Conservation (phyloP, 2,329 filamentous ascomycete species). For the Fusarium secorum region DNA sequence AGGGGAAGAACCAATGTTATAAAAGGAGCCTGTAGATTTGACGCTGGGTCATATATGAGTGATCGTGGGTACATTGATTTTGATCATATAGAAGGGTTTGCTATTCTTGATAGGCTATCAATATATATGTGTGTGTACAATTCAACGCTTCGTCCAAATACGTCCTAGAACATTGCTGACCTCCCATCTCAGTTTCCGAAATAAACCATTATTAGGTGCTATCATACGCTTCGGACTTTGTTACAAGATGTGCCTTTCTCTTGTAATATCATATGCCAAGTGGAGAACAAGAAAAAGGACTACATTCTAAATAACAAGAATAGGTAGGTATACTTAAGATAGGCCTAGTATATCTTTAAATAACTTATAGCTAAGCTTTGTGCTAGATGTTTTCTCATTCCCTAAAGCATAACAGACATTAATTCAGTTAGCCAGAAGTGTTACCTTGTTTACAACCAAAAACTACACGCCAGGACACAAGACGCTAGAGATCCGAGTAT, state of each 20-base stretch:
- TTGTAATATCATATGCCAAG: not conserved
- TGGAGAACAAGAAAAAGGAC: not conserved
- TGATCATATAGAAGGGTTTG: not conserved
- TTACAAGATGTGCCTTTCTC: not conserved
- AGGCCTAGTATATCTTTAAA: not conserved
- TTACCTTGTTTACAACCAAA: not conserved
- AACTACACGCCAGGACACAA: not conserved
- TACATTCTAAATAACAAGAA: not conserved
- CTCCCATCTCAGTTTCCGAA: not conserved
- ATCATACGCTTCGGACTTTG: not conserved
- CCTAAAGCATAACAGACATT: not conserved
- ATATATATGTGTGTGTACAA: not conserved
- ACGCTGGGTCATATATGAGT: slow-evolving; percentile 6
- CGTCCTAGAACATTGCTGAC: not conserved
- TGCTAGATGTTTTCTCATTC: not conserved
- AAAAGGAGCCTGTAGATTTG: slow-evolving; percentile 9
- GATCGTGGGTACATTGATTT: not conserved
- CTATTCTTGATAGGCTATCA: not conserved
- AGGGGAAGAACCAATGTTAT: slow-evolving; percentile 39
- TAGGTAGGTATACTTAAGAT: not conserved
- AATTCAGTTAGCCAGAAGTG: not conserved
- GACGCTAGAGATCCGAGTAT: not conserved
- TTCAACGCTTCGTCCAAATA: not conserved
- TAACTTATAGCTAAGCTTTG: not conserved
- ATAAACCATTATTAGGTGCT: not conserved